A percentile compares a stretch with the other conserved stretches of the same genome.
These are phyloP conservation scores for Sclerotinia sclerotiorum DNA, from an alignment of 2,329 filamentous ascomycete species.

Conservation along the genomic window DNA sequence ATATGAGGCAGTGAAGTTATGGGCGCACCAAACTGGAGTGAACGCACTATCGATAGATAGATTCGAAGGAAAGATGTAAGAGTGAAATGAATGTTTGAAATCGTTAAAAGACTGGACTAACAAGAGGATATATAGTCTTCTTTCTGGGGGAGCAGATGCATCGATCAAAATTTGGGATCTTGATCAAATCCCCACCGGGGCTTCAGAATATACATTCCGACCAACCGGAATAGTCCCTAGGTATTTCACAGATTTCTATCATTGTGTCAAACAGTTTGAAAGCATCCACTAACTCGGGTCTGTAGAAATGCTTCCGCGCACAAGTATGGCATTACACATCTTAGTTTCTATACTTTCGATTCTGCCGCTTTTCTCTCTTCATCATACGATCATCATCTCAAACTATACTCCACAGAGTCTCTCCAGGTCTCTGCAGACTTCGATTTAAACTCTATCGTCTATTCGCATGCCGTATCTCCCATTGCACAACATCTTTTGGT, in stretches of 20 bases:
- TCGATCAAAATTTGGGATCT: conserved; percentile 87
- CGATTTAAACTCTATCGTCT: conserved; percentile 65
- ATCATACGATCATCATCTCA: conserved; percentile 75
- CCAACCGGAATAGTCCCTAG: conserved; percentile 54
- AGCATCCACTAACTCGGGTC: conserved; percentile 8
- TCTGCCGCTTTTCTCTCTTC: conserved; percentile 72
- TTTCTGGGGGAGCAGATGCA: conserved; percentile 84
- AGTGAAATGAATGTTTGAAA: background rate
- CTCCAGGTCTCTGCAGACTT: conserved; percentile 65
- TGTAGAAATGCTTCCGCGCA: conserved; percentile 46
- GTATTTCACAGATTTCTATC: conserved; percentile 30
- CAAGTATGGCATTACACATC: conserved; percentile 70
- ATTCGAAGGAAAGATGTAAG: conserved; percentile 71
- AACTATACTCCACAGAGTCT: conserved; percentile 68
- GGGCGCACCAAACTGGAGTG: conserved; percentile 76
- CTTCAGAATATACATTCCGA: conserved; percentile 49
- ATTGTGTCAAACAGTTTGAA: background rate
- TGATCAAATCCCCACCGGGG: conserved; percentile 52
- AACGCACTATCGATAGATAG: conserved; percentile 77
- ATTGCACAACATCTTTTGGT: conserved; percentile 74
- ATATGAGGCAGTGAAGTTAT: conserved; percentile 36
- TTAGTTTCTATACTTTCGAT: conserved; percentile 79
- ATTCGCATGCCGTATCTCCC: conserved; percentile 75
- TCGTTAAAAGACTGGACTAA: background rate
- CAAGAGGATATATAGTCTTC: conserved; percentile 51